These are phyloP conservation scores for Xylaria sp. DNA, from an alignment of 2,329 filamentous ascomycete genomes.

Conservation along the genomic window DNA sequence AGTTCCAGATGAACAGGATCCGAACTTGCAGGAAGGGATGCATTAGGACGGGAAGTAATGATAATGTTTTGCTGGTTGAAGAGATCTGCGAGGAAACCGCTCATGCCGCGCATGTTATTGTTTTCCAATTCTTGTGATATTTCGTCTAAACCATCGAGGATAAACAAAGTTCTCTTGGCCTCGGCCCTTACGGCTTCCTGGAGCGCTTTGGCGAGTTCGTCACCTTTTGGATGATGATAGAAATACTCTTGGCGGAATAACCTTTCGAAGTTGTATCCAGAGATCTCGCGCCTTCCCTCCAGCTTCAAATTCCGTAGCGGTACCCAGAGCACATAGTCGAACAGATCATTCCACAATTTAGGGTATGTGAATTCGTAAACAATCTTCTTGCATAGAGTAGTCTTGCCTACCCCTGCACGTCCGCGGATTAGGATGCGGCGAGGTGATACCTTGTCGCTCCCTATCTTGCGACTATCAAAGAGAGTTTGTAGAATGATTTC, in stretches of 20 bases:
- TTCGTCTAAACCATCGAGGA: slow-evolving; percentile 60
- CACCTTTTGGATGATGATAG: background rate
- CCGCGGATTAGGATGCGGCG: slow-evolving; percentile 23
- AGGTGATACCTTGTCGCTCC: no score
- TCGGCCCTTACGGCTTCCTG: slow-evolving; percentile 1
- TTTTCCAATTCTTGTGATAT: slow-evolving; percentile 37
- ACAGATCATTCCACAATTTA: slow-evolving; percentile 13
- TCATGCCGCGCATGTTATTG: background rate
- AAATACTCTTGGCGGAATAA: slow-evolving; percentile 15
- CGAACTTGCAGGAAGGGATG: slow-evolving; percentile 26
- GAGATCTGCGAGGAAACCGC: background rate
- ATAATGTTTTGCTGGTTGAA: slow-evolving; percentile 52
- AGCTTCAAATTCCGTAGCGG: slow-evolving; percentile 22
- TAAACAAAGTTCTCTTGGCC: no score
- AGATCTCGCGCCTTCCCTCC: background rate
- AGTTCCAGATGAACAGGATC: slow-evolving; percentile 50
- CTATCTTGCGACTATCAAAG: no score
- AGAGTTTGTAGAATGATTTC: slow-evolving; percentile 1
- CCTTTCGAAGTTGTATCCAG: slow-evolving; percentile 1
- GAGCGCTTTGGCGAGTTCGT: background rate
- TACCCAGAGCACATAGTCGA: slow-evolving; percentile 25
- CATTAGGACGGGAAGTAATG: slow-evolving; percentile 54
- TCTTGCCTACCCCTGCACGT: slow-evolving; percentile 29
- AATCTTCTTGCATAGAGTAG: slow-evolving; percentile 35
- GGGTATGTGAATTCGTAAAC: slow-evolving; percentile 26